phyloP scores from a whole-genome alignment of 2,329 filamentous ascomycete species.

The Tolypocladium paradoxum region DNA sequence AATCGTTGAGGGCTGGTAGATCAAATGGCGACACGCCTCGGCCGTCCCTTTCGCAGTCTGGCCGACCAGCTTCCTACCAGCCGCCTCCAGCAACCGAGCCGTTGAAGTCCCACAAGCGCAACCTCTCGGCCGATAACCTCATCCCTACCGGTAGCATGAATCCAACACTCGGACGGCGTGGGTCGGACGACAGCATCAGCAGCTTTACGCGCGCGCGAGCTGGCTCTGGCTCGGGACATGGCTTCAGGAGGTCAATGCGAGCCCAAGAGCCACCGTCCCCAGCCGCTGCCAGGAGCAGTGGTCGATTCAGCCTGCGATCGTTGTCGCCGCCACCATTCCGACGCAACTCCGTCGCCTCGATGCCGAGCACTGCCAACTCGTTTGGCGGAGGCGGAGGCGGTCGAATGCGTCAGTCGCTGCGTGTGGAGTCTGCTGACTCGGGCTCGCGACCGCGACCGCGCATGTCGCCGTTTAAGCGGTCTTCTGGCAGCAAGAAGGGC shows the following conservation, averaged over 20 bases:
- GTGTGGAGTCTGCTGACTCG: conserved; percentile 26
- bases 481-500: conserved; percentile 22
- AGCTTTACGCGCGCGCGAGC: conserved; percentile 64
- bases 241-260: conserved; percentile 68
- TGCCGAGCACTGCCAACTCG: conserved; percentile 20
- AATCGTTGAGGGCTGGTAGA: conserved; percentile 11
- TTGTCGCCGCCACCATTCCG: conserved; percentile 52
- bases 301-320: conserved; percentile 60
- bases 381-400: conserved; percentile 8
- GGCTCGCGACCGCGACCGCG: conserved; percentile 23
- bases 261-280: conserved; percentile 12
- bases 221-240: conserved; percentile 35
- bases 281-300: conserved; percentile 27
- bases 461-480: conserved; percentile 32
- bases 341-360: conserved; percentile 27
- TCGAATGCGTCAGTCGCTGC: conserved; percentile 35
- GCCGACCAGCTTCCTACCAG: conserved; percentile 20
- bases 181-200: conserved; percentile 62
- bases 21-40: conserved; percentile 2
- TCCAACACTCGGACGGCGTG: conserved; percentile 36
- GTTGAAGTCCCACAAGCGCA: conserved; percentile 11
- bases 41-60: conserved; percentile 4
- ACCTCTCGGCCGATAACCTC: conserved; percentile 13
- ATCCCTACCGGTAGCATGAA: conserved; percentile 11
- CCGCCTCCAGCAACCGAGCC: conserved; percentile 7